Conservation (phyloP, 169 alveolate species). For the Pseudocohnilembus persalinus region DNA sequence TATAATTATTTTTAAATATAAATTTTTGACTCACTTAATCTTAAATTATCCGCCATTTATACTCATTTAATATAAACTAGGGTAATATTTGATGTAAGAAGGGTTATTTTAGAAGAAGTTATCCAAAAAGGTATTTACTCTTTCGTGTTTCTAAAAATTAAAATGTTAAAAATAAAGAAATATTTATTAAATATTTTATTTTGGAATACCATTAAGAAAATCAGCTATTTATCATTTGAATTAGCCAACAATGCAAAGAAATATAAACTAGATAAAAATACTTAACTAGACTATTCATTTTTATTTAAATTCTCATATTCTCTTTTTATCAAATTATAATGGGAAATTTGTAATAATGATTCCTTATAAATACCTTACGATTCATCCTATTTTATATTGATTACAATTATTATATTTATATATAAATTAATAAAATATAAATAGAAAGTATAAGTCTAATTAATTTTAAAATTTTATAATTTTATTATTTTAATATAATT, state of each 20-base stretch:
- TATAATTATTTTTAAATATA: too few relatives aligned
- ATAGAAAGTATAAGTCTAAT: too few relatives aligned
- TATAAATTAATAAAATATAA: not conserved
- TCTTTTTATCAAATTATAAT: slow-evolving; percentile 12
- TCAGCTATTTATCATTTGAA: slow-evolving; percentile 5
- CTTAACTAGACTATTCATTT: not conserved
- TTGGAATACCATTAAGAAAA: slow-evolving; percentile 19
- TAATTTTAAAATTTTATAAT: too few relatives aligned
- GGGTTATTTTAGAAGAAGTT: slow-evolving; percentile 25
- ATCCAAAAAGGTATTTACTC: slow-evolving; percentile 3
- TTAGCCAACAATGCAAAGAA: slow-evolving; percentile 7
- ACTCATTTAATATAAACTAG: slow-evolving; percentile 1
- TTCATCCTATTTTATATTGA: not conserved
- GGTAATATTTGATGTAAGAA: slow-evolving; percentile 8
- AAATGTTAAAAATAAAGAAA: not conserved
- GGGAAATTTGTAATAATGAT: slow-evolving; percentile 1
- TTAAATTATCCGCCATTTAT: not conserved
- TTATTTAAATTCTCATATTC: slow-evolving; percentile 23
- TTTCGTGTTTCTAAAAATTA: slow-evolving; percentile 13
- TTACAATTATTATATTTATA: not conserved
- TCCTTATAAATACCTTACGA: slow-evolving; percentile 7
- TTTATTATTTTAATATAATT: too few relatives aligned
- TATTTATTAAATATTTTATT: not conserved
- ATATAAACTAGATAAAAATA: slow-evolving; percentile 9
- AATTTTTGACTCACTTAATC: not conserved